Base-by-base conservation (phyloP, 116 monocot species). In the Dioscorea cayenensis region DNA sequence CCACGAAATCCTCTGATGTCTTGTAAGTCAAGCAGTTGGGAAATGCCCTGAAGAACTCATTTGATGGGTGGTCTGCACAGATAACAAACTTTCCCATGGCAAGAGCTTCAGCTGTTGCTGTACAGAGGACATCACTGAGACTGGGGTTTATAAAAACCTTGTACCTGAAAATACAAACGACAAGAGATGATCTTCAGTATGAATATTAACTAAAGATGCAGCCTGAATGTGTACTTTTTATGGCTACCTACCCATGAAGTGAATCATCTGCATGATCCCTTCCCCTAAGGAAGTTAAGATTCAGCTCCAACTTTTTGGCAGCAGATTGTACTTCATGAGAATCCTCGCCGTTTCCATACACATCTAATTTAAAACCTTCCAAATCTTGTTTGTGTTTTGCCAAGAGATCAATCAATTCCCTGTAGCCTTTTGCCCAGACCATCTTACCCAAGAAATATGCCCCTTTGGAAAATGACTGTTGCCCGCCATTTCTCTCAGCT, bases 361-460 rank as follows among this genome's bases (percentile, higher is more conserved):
- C 83, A 68, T 94, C 99, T 35, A 99, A 59, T 36, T 87, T 81
- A 68, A 99, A 91, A 25, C 73, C 91, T 77, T 86, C 82, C 61
- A 99, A 85, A 32, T 94, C 91, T 51, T 63, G 85, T 66, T 85
- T 99, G 84, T 99, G 84, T 71, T 90, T 87, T 66, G 86, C 73
- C 59, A 89, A 67, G 71, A 99, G 80, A 78, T 99, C 91, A 35
- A 99, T 79, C 27, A 99, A 49, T 65, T 99, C 99, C 64, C 84
- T 89, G 69, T 99, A 99, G 14, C 99, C 99, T 79, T 99, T 99
- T 60, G 99, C 99, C 99, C 99, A 99, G 49, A 99, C 94, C 99
- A 99, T 99, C 78, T 99, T 99, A 27, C 99, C 99, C 60, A 99
- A 60, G 69, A 99, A 99, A 62, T 99, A 99, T 49, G 99, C 99